Conservation (phyloP, 352 stramenopile species). For the Pythium grandisporangium region DNA sequence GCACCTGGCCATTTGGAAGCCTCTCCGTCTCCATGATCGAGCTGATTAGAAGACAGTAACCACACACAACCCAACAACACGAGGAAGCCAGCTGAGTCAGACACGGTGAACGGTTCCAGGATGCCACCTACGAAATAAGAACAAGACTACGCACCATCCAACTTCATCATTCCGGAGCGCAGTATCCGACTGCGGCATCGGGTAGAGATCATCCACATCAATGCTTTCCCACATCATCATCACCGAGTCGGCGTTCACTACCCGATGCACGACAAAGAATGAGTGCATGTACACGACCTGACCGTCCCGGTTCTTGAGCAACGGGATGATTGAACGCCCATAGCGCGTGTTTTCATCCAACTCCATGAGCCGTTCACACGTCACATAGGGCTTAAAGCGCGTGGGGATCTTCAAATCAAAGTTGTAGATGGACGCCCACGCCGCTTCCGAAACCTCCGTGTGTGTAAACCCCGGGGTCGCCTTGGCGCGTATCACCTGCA, state of each 20-base stretch:
- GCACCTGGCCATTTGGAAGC: constrained; percentile 31
- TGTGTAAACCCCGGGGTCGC: constrained; percentile 44
- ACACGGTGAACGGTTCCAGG: too few relatives aligned
- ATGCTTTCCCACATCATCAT: constrained; percentile 72
- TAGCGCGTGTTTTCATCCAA: constrained; percentile 72
- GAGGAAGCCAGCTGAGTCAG: too few relatives aligned
- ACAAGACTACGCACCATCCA: constrained; percentile 39
- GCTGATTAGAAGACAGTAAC: too few relatives aligned
- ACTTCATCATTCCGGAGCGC: constrained; percentile 70
- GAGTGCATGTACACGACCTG: constrained; percentile 69
- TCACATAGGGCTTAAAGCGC: constrained; percentile 55
- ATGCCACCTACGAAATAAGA: too few relatives aligned
- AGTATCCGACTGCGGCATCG: constrained; percentile 42
- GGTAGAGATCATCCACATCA: constrained; percentile 54
- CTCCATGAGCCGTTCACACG: constrained; percentile 68
- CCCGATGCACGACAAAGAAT: constrained; percentile 61
- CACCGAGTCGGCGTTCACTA: constrained; percentile 39
- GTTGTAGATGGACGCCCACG: constrained; percentile 73
- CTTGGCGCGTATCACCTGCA: constrained; percentile 63
- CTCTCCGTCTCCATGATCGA: constrained; percentile 57
- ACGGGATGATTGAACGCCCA: constrained; percentile 57
- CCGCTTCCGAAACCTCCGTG: constrained; percentile 46
- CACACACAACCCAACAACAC: too few relatives aligned
- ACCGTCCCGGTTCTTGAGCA: constrained; percentile 48
- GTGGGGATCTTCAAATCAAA: constrained; percentile 64